These are phyloP conservation scores for Aspergillus funiculosus DNA, from an alignment of 495 filamentous ascomycete genomes.

Conservation along the genomic window DNA sequence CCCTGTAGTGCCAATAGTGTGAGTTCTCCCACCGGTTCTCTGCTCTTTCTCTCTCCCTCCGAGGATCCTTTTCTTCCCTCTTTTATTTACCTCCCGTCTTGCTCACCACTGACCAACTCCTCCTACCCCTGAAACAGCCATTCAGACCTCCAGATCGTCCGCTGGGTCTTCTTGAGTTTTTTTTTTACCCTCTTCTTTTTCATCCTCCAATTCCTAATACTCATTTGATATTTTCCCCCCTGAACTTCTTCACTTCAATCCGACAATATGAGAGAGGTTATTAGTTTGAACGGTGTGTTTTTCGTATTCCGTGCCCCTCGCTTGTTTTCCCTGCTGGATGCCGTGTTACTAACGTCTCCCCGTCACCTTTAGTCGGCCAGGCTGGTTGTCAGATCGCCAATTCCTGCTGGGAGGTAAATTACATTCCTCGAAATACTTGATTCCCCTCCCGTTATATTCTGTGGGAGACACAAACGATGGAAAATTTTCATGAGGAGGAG, in stretches of 20 bases:
- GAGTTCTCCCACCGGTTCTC: slow-evolving; percentile 17
- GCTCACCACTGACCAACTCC: slow-evolving; percentile 30
- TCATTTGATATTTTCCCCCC: slow-evolving; percentile 12
- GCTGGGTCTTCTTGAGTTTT: slow-evolving; percentile 19
- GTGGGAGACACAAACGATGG: background rate
- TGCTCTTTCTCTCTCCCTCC: slow-evolving; percentile 19
- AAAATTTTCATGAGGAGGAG: background rate
- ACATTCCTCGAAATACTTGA: too few relatives aligned
- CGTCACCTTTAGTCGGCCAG: slow-evolving; percentile 72
- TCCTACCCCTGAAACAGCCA: slow-evolving; percentile 30
- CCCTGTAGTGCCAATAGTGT: slow-evolving; percentile 16
- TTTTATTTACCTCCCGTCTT: slow-evolving; percentile 30
- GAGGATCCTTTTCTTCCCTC: slow-evolving; percentile 22
- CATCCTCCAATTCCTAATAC: slow-evolving; percentile 13
- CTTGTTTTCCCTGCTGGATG: slow-evolving; percentile 6
- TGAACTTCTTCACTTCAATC: slow-evolving; percentile 18
- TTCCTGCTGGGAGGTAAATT: slow-evolving; percentile 96
- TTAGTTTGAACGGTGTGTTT: slow-evolving; percentile 93
- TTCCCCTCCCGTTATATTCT: background rate
- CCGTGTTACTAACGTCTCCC: slow-evolving; percentile 22
- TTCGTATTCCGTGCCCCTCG: slow-evolving; percentile 10
- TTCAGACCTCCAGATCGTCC: slow-evolving; percentile 25
- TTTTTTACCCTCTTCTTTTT: slow-evolving; percentile 17
- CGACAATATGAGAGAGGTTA: slow-evolving; percentile 94
- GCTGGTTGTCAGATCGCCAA: slow-evolving; percentile 99